These are phyloP conservation scores for Colletotrichum sp. DNA, from an alignment of 2,329 filamentous ascomycete species.

Conservation along the genomic window DNA sequence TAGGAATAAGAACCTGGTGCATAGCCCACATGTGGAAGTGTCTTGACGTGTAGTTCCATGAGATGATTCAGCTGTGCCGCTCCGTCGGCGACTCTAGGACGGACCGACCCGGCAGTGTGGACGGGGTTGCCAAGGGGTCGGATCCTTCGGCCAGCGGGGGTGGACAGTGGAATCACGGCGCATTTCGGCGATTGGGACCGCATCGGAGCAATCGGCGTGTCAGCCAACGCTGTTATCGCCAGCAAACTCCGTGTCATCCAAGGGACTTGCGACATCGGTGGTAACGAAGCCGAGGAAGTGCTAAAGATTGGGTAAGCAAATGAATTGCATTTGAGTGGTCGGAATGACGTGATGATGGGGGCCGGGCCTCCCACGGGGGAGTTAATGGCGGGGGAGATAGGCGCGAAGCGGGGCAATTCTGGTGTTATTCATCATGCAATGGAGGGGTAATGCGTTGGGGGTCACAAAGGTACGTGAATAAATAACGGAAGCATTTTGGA, in stretches of 20 bases:
- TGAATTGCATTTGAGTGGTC: not conserved
- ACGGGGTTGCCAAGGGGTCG: not conserved
- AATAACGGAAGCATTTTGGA: not conserved
- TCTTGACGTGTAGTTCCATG: not conserved
- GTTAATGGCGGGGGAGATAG: not conserved
- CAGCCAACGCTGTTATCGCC: not conserved
- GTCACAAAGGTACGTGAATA: not conserved
- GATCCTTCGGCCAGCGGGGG: not conserved
- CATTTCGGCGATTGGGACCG: not conserved
- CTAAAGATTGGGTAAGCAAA: not conserved
- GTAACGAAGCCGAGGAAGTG: not conserved
- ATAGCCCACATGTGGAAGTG: not conserved
- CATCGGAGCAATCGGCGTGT: not conserved
- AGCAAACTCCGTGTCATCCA: not conserved
- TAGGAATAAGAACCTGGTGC: conserved; percentile 15
- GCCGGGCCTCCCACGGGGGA: not conserved
- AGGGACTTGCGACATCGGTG: not conserved
- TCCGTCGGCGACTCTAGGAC: not conserved
- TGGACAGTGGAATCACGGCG: not conserved
- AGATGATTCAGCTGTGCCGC: not conserved
- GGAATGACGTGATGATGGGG: conserved; percentile 7
- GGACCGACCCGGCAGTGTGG: not conserved
- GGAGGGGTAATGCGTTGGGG: conserved; percentile 14
- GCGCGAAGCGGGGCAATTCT: not conserved
- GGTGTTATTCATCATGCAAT: conserved; percentile 9